Evolutionary conservation across 1,139 yeast species (phyloP), one percentile per base, ranked within the genome.

Genomic region (Hyphopichia fennica): DNA sequence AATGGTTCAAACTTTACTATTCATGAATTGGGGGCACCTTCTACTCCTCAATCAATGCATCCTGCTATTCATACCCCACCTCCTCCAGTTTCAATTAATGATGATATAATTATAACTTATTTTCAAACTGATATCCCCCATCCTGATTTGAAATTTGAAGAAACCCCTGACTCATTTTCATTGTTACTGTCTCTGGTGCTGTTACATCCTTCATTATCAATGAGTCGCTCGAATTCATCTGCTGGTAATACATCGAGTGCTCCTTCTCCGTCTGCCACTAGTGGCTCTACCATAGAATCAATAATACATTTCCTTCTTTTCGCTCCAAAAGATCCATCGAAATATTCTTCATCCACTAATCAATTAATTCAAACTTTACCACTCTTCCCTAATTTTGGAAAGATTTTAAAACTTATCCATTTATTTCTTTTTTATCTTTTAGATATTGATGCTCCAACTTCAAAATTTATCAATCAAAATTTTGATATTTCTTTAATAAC

Each of bases 281-380:
- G 17, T n/a, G 41, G 29, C 17, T 39, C 48, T 2, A 59, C 88
- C 1, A 59, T 81, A 15, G 96, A 88, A 57, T 77, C 90, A 34
- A 70, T 89, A 34, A 77, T 90, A 46, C 96, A 89, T 60, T 79
- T 87, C 10, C 68, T 87, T 28, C 61, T 88, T 7, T 87, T 87
- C 62, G 53, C 48, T 27, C 54, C 57, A 30, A 45, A 53, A 25
- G 58, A 60, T 40, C 28, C 28, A 7, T 40, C 48, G 8, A 37
- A 41, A 1, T 52, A 48, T 37, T 31, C 45, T 4, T 43, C 43
- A 4, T 58, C 71, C 31, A 69, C 77, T 4, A 57, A 58, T 20
- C 78, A 80, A 41, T 63, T 86, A 5, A 65, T 85, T 20, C 60
- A 76, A 34, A 70, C 82, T 11, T 61, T 88, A 37, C 96, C 96